Percentiles rank a stretch among this genome's conserved stretches.
phyloP scores from a whole-genome alignment of 75 land plant genomes.

The Pinus taeda region DNA sequence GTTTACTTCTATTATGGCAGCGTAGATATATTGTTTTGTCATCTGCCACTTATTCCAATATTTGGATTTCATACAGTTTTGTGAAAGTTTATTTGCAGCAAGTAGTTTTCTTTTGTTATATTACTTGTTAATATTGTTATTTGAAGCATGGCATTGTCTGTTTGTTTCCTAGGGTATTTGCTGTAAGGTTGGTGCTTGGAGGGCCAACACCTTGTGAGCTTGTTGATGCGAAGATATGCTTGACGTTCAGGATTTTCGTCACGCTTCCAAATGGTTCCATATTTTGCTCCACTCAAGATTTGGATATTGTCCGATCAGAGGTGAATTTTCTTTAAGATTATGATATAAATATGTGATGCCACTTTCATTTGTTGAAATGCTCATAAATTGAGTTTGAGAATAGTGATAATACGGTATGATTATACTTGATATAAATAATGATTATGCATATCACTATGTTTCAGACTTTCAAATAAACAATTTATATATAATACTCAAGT shows the following conservation, averaged over 20 bases:
- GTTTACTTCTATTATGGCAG: not conserved
- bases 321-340: conserved; percentile 15
- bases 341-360: not conserved
- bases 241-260: conserved; percentile 46
- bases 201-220: conserved; percentile 55
- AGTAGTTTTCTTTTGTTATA: not conserved
- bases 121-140: not conserved
- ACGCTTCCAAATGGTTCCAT: conserved; percentile 43
- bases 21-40: not conserved
- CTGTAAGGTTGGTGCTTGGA: conserved; percentile 49
- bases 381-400: not conserved
- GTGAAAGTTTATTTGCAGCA: not conserved
- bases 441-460: not conserved
- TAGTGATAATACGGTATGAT: not conserved
- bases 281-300: conserved; percentile 55
- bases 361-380: not conserved
- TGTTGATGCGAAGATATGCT: conserved; percentile 58
- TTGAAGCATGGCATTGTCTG: not conserved
- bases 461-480: not conserved
- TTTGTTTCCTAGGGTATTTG: conserved; percentile 32
- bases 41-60: not conserved
- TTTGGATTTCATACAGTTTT: not conserved
- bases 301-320: conserved; percentile 51
- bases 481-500: not conserved
- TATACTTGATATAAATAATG: not conserved